Conservation (phyloP, 2,329 filamentous ascomycete species). For the Fusarium tanahbumbuense region DNA sequence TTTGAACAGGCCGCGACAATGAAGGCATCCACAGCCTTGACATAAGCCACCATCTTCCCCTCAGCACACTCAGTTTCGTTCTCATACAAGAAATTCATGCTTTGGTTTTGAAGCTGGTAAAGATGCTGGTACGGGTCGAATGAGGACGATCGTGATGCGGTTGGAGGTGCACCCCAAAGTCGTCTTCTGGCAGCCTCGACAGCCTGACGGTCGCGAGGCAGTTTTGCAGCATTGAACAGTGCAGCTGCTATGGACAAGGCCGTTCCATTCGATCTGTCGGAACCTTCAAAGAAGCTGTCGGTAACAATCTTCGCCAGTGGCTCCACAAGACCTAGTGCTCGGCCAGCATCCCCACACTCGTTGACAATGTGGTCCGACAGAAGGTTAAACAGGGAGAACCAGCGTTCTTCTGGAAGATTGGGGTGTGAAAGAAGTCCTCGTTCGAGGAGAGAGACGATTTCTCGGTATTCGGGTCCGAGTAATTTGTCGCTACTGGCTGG, state of each 20-base stretch:
- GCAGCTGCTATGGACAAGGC: conserved; percentile 54
- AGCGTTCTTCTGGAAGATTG: conserved; percentile 59
- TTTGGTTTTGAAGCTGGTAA: conserved; percentile 67
- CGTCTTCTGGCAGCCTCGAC: conserved; percentile 73
- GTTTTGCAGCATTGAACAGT: conserved; percentile 60
- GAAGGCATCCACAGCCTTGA: conserved; percentile 66
- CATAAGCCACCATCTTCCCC: conserved; percentile 57
- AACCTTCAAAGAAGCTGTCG: conserved; percentile 47
- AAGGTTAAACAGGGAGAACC: conserved; percentile 67
- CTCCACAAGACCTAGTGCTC: conserved; percentile 75
- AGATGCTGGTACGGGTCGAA: conserved; percentile 75
- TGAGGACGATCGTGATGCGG: conserved; percentile 54
- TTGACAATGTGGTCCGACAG: conserved; percentile 67
- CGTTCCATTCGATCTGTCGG: conserved; percentile 38
- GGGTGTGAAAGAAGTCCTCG: conserved; percentile 65
- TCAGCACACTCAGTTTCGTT: conserved; percentile 54
- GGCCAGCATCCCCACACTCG: conserved; percentile 75
- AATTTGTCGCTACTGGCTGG: conserved; percentile 54
- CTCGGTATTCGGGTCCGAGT: conserved; percentile 76
- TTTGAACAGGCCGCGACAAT: conserved; percentile 61
- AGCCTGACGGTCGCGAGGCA: conserved; percentile 70
- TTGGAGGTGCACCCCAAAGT: conserved; percentile 66
- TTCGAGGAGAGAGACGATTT: conserved; percentile 75
- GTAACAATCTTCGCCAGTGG: conserved; percentile 71
- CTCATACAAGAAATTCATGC: conserved; percentile 67